Base-by-base conservation (phyloP, 78 protist species). In the Polysphondylium violaceum region DNA sequence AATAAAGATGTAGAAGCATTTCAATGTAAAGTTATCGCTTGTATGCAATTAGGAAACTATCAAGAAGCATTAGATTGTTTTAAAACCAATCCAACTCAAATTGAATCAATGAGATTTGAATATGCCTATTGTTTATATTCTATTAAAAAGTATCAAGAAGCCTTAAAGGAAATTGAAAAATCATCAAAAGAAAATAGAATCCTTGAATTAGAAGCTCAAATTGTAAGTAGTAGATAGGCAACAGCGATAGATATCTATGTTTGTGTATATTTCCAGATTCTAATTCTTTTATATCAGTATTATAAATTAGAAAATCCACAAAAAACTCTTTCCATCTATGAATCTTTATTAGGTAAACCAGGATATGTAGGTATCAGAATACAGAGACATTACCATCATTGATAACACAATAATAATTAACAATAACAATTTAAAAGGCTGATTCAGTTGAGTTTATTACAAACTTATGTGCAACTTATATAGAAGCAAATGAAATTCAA, bases 51-150 rank as follows among this genome's bases (percentile, higher is more conserved):
- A 25, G 5, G 51, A 21, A 67, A 56, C 23, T 83, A 58, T 50
- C 76, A 72, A 59, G 91, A 83, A 31, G 91, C 91, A 67, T 23
- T 83, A 6, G 91, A 83, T 68, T 79, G 76, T 44, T 79, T 79
- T 5, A 79, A 79, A 72, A 56, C 56, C 33, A 65, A 65, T n/a
- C 50, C 89, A 38, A 41, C 51, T 38, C 89, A 79, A 40, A 64
- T 43, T 29, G 77, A 79, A 17, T 47, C 89, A 35, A 60, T 60
- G 60, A 12, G 29, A 11, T 83, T 71, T 50, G 91, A 83, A 43
- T 53, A 69, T n/a, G 8, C 73, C 9, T 83, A 83, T 59, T 83
- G 91, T 69, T 72, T 83, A 12, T 83, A 83, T 64, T 19, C 75
- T 9, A 14, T 59, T 21, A 50, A 31, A 11, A 83, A 69, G 25